Conservation (phyloP, 129 eudicot species). For the Rutidosis leptorrhynchoides region DNA sequence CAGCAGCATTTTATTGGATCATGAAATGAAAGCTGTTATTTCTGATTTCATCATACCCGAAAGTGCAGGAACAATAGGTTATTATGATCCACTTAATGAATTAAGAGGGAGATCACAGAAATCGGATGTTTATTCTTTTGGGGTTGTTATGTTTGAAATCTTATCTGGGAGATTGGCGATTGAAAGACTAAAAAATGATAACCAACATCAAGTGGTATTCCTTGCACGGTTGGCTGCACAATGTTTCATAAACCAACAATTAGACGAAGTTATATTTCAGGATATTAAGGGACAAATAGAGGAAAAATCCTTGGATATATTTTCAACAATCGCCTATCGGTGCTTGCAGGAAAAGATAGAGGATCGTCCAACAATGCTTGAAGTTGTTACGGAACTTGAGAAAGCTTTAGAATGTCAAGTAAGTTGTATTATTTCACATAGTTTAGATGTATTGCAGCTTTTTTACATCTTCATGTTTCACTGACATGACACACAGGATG, state of each 20-base stretch:
- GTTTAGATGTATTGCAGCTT: too few relatives aligned
- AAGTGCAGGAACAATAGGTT: too few relatives aligned
- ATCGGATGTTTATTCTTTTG: constrained; percentile 19
- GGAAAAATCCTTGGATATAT: constrained; percentile 8
- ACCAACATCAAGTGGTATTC: constrained; percentile 2
- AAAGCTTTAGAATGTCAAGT: constrained; percentile 27
- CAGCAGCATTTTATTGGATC: too few relatives aligned
- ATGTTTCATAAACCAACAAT: constrained; percentile 7
- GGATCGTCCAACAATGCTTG: constrained; percentile 26
- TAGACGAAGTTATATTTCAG: constrained; percentile 18
- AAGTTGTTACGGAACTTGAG: constrained; percentile 29
- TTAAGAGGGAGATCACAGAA: too few relatives aligned
- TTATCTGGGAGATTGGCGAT: constrained; percentile 29
- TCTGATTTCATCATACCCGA: too few relatives aligned
- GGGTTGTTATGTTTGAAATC: constrained; percentile 20
- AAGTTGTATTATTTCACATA: constrained; percentile 4
- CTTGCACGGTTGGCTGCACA: constrained; percentile 24
- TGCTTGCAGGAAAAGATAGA: constrained; percentile 22
- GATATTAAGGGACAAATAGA: constrained; percentile 23
- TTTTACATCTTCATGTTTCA: too few relatives aligned
- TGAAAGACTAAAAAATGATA: constrained; percentile 17
- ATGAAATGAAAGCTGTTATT: too few relatives aligned
- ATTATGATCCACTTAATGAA: too few relatives aligned
- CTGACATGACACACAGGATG: constrained; percentile 13
- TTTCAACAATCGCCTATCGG: constrained; percentile 15